Conservation (phyloP, 495 filamentous ascomycete species). For the Penicillium canescens region DNA sequence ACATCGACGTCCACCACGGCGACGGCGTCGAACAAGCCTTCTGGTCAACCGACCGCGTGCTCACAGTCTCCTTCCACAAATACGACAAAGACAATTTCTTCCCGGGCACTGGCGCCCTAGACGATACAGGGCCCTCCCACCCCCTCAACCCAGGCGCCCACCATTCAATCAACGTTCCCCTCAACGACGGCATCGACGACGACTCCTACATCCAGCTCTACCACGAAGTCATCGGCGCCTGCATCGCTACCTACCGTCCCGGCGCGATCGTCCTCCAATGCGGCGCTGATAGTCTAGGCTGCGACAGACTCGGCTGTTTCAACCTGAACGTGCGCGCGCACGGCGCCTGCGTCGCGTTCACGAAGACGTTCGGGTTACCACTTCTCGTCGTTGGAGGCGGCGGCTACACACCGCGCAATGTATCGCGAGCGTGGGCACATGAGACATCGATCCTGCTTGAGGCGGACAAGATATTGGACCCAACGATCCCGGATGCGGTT, state of each 20-base stretch:
- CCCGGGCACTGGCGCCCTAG: conserved; percentile 63
- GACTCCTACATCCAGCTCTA: conserved; percentile 85
- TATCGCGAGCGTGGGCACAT: conserved; percentile 93
- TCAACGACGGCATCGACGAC: conserved; percentile 85
- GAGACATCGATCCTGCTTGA: conserved; percentile 90
- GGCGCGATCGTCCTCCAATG: conserved; percentile 93
- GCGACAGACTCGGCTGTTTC: conserved; percentile 91
- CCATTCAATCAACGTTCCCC: conserved; percentile 66
- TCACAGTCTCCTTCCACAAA: conserved; percentile 97
- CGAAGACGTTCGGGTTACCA: conserved; percentile 74
- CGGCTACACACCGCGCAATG: conserved; percentile 96
- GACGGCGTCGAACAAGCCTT: conserved; percentile 98
- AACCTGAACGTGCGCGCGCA: conserved; percentile 95
- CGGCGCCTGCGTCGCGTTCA: conserved; percentile 84
- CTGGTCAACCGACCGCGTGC: conserved; percentile 92
- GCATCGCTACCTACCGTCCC: conserved; percentile 75
- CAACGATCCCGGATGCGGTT: conserved; percentile 68
- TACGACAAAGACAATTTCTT: conserved; percentile 82
- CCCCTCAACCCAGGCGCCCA: conserved; percentile 63
- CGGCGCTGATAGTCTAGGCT: conserved; percentile 91
- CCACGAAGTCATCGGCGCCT: conserved; percentile 73
- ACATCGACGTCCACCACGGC: conserved; percentile 97
- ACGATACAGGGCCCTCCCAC: conserved; percentile 59
- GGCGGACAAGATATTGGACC: conserved; percentile 67
- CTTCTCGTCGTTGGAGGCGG: conserved; percentile 91